Base-by-base conservation (phyloP, 306 rosid species). In the Quercus variabilis region DNA sequence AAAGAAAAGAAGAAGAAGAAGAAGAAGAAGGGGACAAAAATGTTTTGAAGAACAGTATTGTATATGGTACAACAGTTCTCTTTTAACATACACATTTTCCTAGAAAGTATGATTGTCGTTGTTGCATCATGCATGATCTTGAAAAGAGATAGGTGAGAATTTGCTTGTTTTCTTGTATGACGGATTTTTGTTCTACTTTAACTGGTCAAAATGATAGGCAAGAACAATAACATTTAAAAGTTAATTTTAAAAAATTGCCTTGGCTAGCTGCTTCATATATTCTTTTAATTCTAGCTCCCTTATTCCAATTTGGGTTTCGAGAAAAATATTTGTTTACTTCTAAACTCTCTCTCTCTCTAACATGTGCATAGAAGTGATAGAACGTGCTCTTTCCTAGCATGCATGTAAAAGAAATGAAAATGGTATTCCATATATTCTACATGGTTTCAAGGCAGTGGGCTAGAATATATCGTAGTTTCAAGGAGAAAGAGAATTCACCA, bases 181-280 rank as follows among this genome's bases (percentile, higher is more conserved):
- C n/a, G 69, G 69, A 63, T 28, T 63, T 28, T 63, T 11, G 71
- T 67, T 19, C 71, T 67, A 67, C 49, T 63, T 63, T 28, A 26
- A 14, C 12, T 64, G 41, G 70, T 64, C 38, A 28, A 64, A 64
- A 64, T 60, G 68, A 25, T 25, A 60, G n/a, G 30, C 11, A 64
- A 28, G 17, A 18, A 6, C 15, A 7, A 30, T 17, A 31, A 67
- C 9, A 33, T 35, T 6, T 15, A 67, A 67, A 33, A 19, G 14
- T 4, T 26, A 41, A 41, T 41, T 13, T 2, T 2, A 15, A 18
- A 21, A 17, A 31, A 67, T 33, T 21, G n/a, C n/a, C 17, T 67
- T 33, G 35, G 3, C 18, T 10, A 31, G 46, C 46, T 8, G 46
- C 2, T 35, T 12, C 1, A 30, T 21, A 7, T 17, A 31, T 43